A percentile compares a stretch with the other conserved stretches of the same genome.
These are phyloP conservation scores for Pisolithus orientalis DNA, from an alignment of 768 basidiomycete species.

Conservation along the genomic window DNA sequence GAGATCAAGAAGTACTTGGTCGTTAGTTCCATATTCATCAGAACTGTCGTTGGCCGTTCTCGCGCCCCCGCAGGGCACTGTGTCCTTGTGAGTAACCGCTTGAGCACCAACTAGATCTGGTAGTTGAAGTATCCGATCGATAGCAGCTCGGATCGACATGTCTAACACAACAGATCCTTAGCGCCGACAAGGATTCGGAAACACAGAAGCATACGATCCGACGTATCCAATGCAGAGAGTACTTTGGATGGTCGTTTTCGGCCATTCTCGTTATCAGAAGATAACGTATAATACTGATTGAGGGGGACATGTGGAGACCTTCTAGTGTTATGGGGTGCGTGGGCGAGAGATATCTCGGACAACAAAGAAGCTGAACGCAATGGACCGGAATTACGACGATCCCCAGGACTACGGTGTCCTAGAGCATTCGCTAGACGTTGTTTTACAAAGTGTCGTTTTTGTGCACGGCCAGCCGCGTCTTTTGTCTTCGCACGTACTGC, in stretches of 20 bases:
- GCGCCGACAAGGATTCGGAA: conserved; percentile 1
- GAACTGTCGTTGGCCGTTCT: too few species aligned
- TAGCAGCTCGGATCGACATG: conserved; percentile 22
- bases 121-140: conserved; percentile 21
- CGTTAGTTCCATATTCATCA: background rate
- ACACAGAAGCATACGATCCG: conserved; percentile 19
- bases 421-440: conserved; percentile 49
- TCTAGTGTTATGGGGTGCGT: conserved; percentile 13
- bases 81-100: background rate
- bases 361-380: conserved; percentile 7
- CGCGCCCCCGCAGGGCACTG: background rate
- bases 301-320: background rate
- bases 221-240: conserved; percentile 19
- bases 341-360: conserved; percentile 21
- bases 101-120: conserved; percentile 20
- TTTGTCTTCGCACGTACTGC: conserved; percentile 50
- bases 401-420: conserved; percentile 8
- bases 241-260: conserved; percentile 17
- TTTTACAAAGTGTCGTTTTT: conserved; percentile 56
- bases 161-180: conserved; percentile 12
- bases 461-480: conserved; percentile 47
- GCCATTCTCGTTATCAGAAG: conserved; percentile 1
- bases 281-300: conserved; percentile 4
- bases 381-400: background rate
- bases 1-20: background rate